Base-by-base conservation (phyloP, 2,329 filamentous ascomycete species). In the Ceratocystis eucalypticola region DNA sequence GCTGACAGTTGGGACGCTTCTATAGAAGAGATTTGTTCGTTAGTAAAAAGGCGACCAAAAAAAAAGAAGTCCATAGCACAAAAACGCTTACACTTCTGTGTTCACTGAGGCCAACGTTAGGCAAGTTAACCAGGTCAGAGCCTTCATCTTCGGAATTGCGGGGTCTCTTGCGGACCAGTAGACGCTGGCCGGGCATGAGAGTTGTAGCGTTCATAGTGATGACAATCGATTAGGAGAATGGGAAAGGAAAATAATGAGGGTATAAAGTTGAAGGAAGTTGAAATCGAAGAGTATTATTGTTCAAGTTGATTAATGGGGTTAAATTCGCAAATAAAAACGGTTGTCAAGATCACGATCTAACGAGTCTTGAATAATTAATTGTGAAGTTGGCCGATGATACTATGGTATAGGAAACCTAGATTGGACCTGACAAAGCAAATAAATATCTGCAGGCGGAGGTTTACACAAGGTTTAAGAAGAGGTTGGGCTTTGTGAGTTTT, bases 1-100 rank as follows among this genome's bases (percentile, higher is more conserved):
- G 64, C 48, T 66, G 67, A 37, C 64, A 68, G 33, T 68, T 66
- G n/a, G 65, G 41, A n/a, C 67, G 64, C 30, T 68, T 68, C 67
- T 68, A 59, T 37, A 17, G 10, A 37, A 55, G 15, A 15, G 44
- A 48, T 30, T 6, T n/a, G n/a, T 48, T 30, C 6, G 50, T 67
- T 57, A 66, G 59, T 63, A 50, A 15, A 30, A 65, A 61, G 22
- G 59, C 7, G 30, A 8, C 17, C 10, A 22, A 33, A 37, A 61
- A 61, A 5, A 62, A 45, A 33, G 4, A 50, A 46, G 25, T 46
- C 10, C 55, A 55, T 22, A 33, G 17, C 20, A 55, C n/a, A 20
- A 50, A 62, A n/a, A n/a, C 37, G 8, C 67, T 66, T 66, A 66
- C 67, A 65, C 59, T 68, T 66, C 67, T 65, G 46, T 68, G 67